Conservation (phyloP, 345 rosid species). For the Aquilaria sinensis region DNA sequence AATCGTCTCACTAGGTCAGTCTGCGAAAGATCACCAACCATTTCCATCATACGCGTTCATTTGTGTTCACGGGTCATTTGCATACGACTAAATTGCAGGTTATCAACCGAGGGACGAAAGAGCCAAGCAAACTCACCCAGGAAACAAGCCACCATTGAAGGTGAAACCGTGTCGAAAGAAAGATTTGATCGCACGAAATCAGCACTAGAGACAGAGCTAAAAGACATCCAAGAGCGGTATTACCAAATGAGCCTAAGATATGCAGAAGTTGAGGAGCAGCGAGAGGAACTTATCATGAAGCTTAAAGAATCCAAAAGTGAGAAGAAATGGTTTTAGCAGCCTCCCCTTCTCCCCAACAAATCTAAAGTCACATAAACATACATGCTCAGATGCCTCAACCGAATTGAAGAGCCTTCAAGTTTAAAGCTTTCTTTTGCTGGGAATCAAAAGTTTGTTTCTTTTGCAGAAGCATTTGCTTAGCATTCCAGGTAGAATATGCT, state of each 20-base stretch:
- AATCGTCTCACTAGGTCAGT: conserved; percentile 28
- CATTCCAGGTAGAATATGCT: no score
- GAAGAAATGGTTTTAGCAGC: conserved; percentile 33
- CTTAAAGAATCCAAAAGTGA: conserved; percentile 32
- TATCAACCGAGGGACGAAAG: conserved; percentile 19
- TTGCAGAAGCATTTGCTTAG: no score
- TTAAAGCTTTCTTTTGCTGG: no score
- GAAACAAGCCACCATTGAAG: conserved; percentile 23
- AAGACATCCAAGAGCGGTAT: conserved; percentile 46
- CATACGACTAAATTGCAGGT: conserved; percentile 14
- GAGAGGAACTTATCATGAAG: conserved; percentile 61
- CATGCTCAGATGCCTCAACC: no score
- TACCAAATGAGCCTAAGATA: conserved; percentile 56
- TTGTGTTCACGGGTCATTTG: background rate
- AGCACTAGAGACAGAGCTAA: conserved; percentile 43
- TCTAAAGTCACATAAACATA: background rate
- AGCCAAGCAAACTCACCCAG: conserved; percentile 19
- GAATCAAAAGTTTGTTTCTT: no score
- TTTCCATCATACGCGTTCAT: no score
- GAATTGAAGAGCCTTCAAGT: no score
- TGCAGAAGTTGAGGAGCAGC: conserved; percentile 51
- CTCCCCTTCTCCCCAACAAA: background rate
- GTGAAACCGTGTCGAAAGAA: conserved; percentile 38
- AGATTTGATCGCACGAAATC: conserved; percentile 40
- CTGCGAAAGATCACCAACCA: background rate